A percentile compares a stretch with the other conserved stretches of the same genome.
phyloP scores from a whole-genome alignment of 2,329 filamentous ascomycete species.

The Calonectria honghensis region DNA sequence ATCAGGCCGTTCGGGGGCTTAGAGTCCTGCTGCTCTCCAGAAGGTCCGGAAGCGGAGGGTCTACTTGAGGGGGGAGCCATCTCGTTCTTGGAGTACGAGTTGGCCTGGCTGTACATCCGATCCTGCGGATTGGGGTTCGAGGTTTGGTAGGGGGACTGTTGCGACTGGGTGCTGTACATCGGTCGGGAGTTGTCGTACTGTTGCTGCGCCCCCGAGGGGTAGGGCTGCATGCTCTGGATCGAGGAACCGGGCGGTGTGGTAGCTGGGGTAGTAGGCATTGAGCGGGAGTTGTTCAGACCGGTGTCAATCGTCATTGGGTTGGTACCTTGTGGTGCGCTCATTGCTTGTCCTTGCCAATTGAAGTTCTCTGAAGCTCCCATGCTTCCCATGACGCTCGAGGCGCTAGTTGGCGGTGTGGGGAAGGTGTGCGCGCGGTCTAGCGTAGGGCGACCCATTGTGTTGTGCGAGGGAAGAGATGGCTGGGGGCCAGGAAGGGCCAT shows the following conservation, averaged over 20 bases:
- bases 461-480: constrained; percentile 77
- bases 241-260: constrained; percentile 89
- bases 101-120: constrained; percentile 80
- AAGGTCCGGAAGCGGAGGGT: constrained; percentile 73
- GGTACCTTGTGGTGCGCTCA: constrained; percentile 76
- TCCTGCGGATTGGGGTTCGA: constrained; percentile 76
- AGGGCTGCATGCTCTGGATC: constrained; percentile 86
- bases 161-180: constrained; percentile 84
- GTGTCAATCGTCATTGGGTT: constrained; percentile 90
- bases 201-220: constrained; percentile 78
- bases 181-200: constrained; percentile 85
- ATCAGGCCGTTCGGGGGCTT: constrained; percentile 81
- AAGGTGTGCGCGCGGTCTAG: constrained; percentile 94
- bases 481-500: constrained; percentile 78
- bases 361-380: constrained; percentile 87
- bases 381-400: constrained; percentile 86
- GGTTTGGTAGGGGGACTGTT: constrained; percentile 83
- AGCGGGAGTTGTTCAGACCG: constrained; percentile 83
- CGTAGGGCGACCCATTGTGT: constrained; percentile 82
- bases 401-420: constrained; percentile 93
- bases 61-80: constrained; percentile 88
- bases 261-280: constrained; percentile 92
- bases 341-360: constrained; percentile 82
- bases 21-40: constrained; percentile 78
- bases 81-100: constrained; percentile 86